Base-by-base conservation (phyloP, 2,329 filamentous ascomycete species). In the Pseudogymnoascus sp. region DNA sequence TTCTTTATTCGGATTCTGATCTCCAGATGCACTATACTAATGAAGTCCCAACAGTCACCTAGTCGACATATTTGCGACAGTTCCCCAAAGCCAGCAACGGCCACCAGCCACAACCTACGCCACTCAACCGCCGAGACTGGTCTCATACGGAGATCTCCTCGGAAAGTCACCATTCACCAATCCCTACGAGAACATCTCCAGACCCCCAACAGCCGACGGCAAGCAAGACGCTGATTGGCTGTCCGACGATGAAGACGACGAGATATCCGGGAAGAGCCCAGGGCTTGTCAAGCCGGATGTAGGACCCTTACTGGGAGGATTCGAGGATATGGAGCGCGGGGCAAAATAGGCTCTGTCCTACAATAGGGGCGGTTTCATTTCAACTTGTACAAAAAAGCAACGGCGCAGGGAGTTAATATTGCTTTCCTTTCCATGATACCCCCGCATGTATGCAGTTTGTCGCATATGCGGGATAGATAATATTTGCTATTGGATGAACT, bases 1-100 rank as follows among this genome's bases (percentile, higher is more conserved):
- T 60, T 62, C 63, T 61, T 61, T 64, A 11, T 60, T 57, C 47
- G 61, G 43, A 61, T 53, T 60, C 47, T 35, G 43, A 25, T 64
- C 35, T n/a, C 12, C 11, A 50, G n/a, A 12, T 33, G 9, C n/a
- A 5, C 43, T 1, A 7, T 50, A 12, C 43, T 50, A 30, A 50
- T 12, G 4, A 30, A 30, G 15, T 28, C 20, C 41, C 38, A 41
- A 41, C 68, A 87, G 84, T 68, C 85, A 86, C 68, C 82, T 87
- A 74, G 83, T 87, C 63, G 84, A 87, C 69, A 82, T 87, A 53
- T 87, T 86, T 73, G 83, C 86, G 64, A 84, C 86, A 68, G 79
- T 81, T 36, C 82, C 82, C 20, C 78, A 81, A 62, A 78, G 78
- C 62, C 71, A 74, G 35, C 67, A 70, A 58, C 67, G 70, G 64